Evolutionary conservation across 306 rosid species (phyloP).

Genomic region (Sindora glabra): DNA sequence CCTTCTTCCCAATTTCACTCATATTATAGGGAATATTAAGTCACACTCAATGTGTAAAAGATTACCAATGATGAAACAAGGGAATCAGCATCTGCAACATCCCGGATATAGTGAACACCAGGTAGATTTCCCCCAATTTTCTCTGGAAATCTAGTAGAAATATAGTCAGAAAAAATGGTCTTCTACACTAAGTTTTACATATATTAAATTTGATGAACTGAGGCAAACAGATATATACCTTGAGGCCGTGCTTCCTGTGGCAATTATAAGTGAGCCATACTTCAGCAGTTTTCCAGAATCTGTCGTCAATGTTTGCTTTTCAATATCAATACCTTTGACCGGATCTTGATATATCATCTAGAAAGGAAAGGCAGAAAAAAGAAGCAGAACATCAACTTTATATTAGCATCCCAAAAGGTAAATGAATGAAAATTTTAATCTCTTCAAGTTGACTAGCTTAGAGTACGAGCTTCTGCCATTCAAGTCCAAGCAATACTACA

Average conservation of each 20-base stretch:
- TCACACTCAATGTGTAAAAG: neutral
- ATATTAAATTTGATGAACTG: neutral
- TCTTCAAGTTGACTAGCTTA: neutral
- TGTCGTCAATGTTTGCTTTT: slow-evolving; percentile 61
- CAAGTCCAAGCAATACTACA: slow-evolving; percentile 4
- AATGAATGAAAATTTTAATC: neutral
- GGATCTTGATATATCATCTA: slow-evolving; percentile 78
- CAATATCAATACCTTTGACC: slow-evolving; percentile 52
- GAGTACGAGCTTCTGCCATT: slow-evolving; percentile 4
- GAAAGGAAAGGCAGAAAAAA: neutral
- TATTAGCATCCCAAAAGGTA: neutral
- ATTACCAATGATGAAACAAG: slow-evolving; percentile 67
- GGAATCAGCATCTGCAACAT: slow-evolving; percentile 86
- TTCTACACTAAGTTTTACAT: slow-evolving; percentile 1
- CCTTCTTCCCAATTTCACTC: neutral
- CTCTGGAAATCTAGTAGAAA: slow-evolving; percentile 64
- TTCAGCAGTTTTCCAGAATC: slow-evolving; percentile 72
- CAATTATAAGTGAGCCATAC: slow-evolving; percentile 77
- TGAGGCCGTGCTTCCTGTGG: slow-evolving; percentile 80
- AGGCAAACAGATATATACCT: slow-evolving; percentile 41
- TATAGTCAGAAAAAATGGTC: slow-evolving; percentile 11
- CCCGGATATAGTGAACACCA: slow-evolving; percentile 91
- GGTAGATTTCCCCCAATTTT: slow-evolving; percentile 82
- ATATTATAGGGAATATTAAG: neutral
- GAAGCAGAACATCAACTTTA: slow-evolving; percentile 5